Base-by-base conservation (phyloP, 176 grass and related monocot genomes). In the Zea luxurians region DNA sequence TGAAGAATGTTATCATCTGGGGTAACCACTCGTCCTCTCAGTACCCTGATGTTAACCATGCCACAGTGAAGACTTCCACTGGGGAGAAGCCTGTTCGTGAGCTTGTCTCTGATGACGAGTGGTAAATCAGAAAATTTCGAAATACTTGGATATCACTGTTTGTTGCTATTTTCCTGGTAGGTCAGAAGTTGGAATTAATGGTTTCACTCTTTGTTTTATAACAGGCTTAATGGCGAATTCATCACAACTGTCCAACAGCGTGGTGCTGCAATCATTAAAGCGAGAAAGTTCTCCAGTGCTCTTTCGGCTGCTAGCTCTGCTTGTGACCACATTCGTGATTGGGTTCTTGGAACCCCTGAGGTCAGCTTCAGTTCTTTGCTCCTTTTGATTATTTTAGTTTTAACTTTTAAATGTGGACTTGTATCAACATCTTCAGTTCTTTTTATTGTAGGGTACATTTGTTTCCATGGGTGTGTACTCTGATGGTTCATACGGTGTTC, bases 401-500 rank as follows among this genome's bases (percentile, higher is more conserved):
- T 66, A 68, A 16, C 80, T 27, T 27, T 27, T 27, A 71, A 34
- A 4, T 54, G 9, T 36, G 4, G 21, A 47, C 15, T 42, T 38
- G 4, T 70, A 4, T 77, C 70, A 73, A 65, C 18, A 5, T 21
- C 6, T 62, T 57, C 27, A 17, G 0, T 34, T 50, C 0, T 61
- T 60, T 52, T 4, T 5, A 4, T 64, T 43, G 44, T 73, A 96
- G 92, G 96, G 96, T 83, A 91, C 90, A 67, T 99, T 71, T 83
- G 96, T 96, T 86, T 99, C 96, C 62, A 99, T 96, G 92, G 92
- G 96, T 9, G 96, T 93, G 40, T 96, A 96, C 78, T 96, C 92
- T 44, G 96, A 99, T 82, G 96, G 92, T 52, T 99, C 96, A 6
- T 99, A 99, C 1, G 83, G 88, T 86, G 90, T 99, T n/a, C 96